A percentile compares a stretch with the other conserved stretches of the same genome.
Evolutionary conservation across 495 filamentous ascomycete species (phyloP).

Genomic region (Penicillium desertorum): DNA sequence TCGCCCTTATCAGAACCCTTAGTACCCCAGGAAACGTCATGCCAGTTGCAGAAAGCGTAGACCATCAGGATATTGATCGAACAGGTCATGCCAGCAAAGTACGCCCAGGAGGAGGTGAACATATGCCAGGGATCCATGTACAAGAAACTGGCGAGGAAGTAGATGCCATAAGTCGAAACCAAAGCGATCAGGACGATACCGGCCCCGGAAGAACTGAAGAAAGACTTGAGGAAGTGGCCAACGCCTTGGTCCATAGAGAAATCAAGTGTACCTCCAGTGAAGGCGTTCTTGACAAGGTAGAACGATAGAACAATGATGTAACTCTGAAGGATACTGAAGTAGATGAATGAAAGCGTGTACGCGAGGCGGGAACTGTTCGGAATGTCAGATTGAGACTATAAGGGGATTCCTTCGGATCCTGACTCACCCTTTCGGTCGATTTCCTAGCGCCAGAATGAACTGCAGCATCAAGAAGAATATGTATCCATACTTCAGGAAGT

Average conservation of each 20-base stretch:
- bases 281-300: constrained; percentile 82
- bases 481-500: constrained; percentile 86
- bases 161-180: constrained; percentile 90
- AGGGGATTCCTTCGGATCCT: neutral
- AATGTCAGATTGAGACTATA: neutral
- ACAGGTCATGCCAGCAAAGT: constrained; percentile 88
- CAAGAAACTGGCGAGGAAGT: constrained; percentile 91
- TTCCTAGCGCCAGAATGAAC: constrained; percentile 94
- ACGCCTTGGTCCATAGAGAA: constrained; percentile 53
- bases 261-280: constrained; percentile 56
- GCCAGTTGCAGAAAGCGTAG: constrained; percentile 99
- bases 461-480: constrained; percentile 86
- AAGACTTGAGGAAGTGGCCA: constrained; percentile 59
- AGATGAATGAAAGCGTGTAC: constrained; percentile 84
- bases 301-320: constrained; percentile 86
- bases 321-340: constrained; percentile 82
- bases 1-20: constrained; percentile 98
- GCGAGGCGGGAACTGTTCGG: constrained; percentile 56
- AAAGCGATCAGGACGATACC: constrained; percentile 91
- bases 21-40: constrained; percentile 99
- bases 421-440: constrained; percentile 80
- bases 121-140: constrained; percentile 99
- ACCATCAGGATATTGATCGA: constrained; percentile 99
- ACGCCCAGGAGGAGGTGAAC: constrained; percentile 93
- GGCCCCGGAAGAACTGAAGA: constrained; percentile 69